Percentiles rank a stretch among this genome's conserved stretches.
Evolutionary conservation across 2,329 filamentous ascomycete species (phyloP).

Genomic region (Colletotrichum sp.): DNA sequence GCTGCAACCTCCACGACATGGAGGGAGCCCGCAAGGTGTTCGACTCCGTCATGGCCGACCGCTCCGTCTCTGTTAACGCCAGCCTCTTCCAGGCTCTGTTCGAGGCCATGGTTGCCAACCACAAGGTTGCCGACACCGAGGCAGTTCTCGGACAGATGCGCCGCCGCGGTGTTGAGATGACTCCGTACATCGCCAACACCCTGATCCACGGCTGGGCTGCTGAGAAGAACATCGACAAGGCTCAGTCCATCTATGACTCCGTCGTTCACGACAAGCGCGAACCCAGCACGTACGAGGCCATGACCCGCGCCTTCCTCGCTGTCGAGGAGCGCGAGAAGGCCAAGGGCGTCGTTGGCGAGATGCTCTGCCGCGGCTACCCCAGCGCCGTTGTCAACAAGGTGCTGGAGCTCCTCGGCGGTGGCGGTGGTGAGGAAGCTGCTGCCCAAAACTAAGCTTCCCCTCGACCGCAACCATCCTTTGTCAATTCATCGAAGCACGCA

Average conservation of each 20-base stretch:
- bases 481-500: slow-evolving; percentile 18
- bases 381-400: slow-evolving; percentile 93
- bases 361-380: slow-evolving; percentile 89
- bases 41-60: slow-evolving; percentile 75
- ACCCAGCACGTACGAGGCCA: slow-evolving; percentile 97
- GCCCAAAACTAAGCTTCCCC: slow-evolving; percentile 18
- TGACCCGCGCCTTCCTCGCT: slow-evolving; percentile 91
- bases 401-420: slow-evolving; percentile 79
- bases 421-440: slow-evolving; percentile 44
- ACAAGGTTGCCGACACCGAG: slow-evolving; percentile 79
- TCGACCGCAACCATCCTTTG: neutral
- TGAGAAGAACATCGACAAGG: slow-evolving; percentile 80
- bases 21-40: slow-evolving; percentile 82
- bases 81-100: slow-evolving; percentile 97
- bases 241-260: slow-evolving; percentile 78
- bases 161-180: slow-evolving; percentile 77
- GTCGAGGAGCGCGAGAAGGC: slow-evolving; percentile 81
- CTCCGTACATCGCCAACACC: slow-evolving; percentile 97
- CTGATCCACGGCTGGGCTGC: slow-evolving; percentile 96
- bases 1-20: slow-evolving; percentile 93
- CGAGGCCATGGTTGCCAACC: slow-evolving; percentile 95
- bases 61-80: slow-evolving; percentile 73
- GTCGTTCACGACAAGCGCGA: slow-evolving; percentile 82
- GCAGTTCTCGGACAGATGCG: slow-evolving; percentile 79
- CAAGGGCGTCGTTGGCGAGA: slow-evolving; percentile 83